Base-by-base conservation (phyloP, 305 asterid species). In the Plantago coronopus region DNA sequence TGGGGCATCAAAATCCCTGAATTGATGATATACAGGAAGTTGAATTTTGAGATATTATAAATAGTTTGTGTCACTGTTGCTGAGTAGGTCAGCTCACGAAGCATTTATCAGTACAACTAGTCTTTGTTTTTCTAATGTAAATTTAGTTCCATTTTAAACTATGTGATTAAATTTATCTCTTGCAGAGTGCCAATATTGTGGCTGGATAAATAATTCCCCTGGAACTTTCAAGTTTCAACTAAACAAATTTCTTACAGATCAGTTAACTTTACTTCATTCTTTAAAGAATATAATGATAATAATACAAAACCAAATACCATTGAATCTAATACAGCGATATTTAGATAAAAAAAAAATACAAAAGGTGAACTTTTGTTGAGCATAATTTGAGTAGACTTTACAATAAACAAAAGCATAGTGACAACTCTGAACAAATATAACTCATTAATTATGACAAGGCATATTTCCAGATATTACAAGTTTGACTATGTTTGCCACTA, bases 401-500 rank as follows among this genome's bases (percentile, higher is more conserved):
- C n/a, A n/a, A n/a, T n/a, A n/a, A n/a, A n/a, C n/a, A n/a, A n/a
- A n/a, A n/a, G n/a, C n/a, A n/a, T n/a, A n/a, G n/a, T n/a, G n/a
- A n/a, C n/a, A n/a, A n/a, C n/a, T n/a, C n/a, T n/a, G n/a, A n/a
- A n/a, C n/a, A n/a, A n/a, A n/a, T n/a, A n/a, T n/a, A n/a, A n/a
- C n/a, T n/a, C n/a, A n/a, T n/a, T n/a, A n/a, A n/a, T n/a, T n/a
- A n/a, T n/a, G n/a, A n/a, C n/a, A n/a, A n/a, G n/a, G n/a, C n/a
- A n/a, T n/a, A n/a, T n/a, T 54, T 64, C 18, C n/a, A 58, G 46
- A 68, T 60, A 58, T n/a, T 68, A 27, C 27, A 17, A 20, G 50
- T 58, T 67, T 72, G 66, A 62, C 63, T 27, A 23, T 29, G 38
- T 57, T 49, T 61, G 54, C 64, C 78, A 74, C 78, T 66, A 69